phyloP scores from a whole-genome alignment of 768 basidiomycete species.

The Tulasnella sp. region DNA sequence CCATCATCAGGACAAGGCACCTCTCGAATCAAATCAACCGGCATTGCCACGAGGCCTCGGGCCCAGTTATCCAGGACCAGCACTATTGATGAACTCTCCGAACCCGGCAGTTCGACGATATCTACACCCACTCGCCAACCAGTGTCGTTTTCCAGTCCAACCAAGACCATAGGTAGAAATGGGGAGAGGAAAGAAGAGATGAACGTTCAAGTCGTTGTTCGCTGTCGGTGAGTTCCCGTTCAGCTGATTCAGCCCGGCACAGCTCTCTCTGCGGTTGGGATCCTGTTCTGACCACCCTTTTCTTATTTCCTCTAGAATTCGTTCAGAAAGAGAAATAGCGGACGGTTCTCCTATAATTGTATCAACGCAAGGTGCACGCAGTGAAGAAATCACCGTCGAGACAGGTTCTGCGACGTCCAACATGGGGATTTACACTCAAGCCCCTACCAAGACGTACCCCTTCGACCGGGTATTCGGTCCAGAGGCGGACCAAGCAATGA shows the following conservation, averaged over 20 bases:
- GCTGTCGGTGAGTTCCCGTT: constrained; percentile 59
- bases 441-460: constrained; percentile 80
- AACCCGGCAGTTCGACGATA: not conserved
- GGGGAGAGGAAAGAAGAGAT: constrained; percentile 50
- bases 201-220: constrained; percentile 90
- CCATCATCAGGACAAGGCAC: not conserved
- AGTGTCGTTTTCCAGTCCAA: constrained; percentile 10
- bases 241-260: too few species aligned
- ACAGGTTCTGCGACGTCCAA: constrained; percentile 64
- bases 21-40: not conserved
- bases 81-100: constrained; percentile 8
- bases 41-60: not conserved
- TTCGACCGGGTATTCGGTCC: constrained; percentile 97
- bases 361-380: constrained; percentile 68
- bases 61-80: not conserved
- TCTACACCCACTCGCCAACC: not conserved
- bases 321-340: constrained; percentile 79
- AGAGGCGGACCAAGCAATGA: constrained; percentile 89
- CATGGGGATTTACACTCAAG: constrained; percentile 67
- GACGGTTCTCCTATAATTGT: constrained; percentile 88
- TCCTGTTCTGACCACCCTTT: too few species aligned
- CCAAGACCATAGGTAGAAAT: not conserved
- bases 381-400: constrained; percentile 76
- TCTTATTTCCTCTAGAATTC: constrained; percentile 38
- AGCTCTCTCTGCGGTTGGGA: too few species aligned